Evolutionary conservation across 202 grass and related monocot genomes (phyloP).

Genomic region (Setaria viridis): DNA sequence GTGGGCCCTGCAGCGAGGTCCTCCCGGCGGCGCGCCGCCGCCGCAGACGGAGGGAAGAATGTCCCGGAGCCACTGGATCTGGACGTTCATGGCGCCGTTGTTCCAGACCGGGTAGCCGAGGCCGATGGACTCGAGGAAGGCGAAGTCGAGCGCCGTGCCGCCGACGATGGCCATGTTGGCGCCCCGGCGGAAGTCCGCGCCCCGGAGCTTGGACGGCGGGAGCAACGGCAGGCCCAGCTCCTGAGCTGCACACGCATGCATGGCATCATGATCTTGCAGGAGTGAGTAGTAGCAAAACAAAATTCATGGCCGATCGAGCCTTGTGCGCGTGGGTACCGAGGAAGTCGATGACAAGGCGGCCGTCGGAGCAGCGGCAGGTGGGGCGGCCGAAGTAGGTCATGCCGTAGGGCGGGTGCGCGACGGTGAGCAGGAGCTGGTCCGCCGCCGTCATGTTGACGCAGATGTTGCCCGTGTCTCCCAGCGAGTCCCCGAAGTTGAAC

Average conservation of each 20-base stretch:
- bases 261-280: no score
- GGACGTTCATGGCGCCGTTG: slow-evolving; percentile 57
- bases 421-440: slow-evolving; percentile 34
- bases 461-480: slow-evolving; percentile 74
- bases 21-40: neutral
- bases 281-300: no score
- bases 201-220: slow-evolving; percentile 50
- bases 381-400: slow-evolving; percentile 62
- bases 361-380: slow-evolving; percentile 74
- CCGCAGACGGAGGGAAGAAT: slow-evolving; percentile 51
- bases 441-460: slow-evolving; percentile 43
- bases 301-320: no score
- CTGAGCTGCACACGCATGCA: slow-evolving; percentile 20
- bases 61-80: slow-evolving; percentile 63
- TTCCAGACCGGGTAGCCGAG: slow-evolving; percentile 56
- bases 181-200: slow-evolving; percentile 48
- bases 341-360: slow-evolving; percentile 74
- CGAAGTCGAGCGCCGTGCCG: slow-evolving; percentile 52
- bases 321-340: slow-evolving; percentile 1
- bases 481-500: slow-evolving; percentile 76
- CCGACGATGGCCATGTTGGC: slow-evolving; percentile 69
- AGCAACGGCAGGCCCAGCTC: slow-evolving; percentile 61
- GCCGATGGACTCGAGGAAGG: slow-evolving; percentile 60
- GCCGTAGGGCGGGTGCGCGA: slow-evolving; percentile 67
- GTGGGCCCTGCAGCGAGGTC: slow-evolving; percentile 32